These are phyloP conservation scores for Diaporthe batatas DNA, from an alignment of 2,329 filamentous ascomycete genomes.

Conservation along the genomic window DNA sequence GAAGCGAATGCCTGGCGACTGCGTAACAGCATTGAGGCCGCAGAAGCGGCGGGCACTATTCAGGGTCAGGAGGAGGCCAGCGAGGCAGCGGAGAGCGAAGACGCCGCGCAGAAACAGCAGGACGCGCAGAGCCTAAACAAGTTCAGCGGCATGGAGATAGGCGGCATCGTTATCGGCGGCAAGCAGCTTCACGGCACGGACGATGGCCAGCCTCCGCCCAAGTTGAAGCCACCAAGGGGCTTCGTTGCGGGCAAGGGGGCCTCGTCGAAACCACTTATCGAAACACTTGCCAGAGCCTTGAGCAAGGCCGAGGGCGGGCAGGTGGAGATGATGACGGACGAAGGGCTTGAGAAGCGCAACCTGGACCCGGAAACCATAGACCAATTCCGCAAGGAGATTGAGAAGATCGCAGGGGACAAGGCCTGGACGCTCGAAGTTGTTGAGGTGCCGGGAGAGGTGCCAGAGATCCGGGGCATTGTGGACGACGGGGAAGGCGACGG, in stretches of 20 bases:
- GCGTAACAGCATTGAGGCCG: constrained; percentile 55
- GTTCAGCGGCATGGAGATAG: constrained; percentile 57
- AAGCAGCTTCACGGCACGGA: constrained; percentile 62
- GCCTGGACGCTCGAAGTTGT: constrained; percentile 87
- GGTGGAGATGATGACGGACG: constrained; percentile 71
- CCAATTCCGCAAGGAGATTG: constrained; percentile 75
- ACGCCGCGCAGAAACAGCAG: constrained; percentile 21
- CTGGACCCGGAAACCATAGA: constrained; percentile 77
- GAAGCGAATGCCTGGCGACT: constrained; percentile 57
- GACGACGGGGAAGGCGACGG: constrained; percentile 66
- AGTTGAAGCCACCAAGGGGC: constrained; percentile 60
- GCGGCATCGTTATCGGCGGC: constrained; percentile 67
- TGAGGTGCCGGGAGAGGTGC: constrained; percentile 70
- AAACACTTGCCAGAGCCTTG: constrained; percentile 61
- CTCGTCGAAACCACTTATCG: constrained; percentile 50
- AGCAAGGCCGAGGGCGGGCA: constrained; percentile 71
- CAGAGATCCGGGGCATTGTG: constrained; percentile 79
- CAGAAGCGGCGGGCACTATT: constrained; percentile 49
- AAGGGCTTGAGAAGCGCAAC: constrained; percentile 77
- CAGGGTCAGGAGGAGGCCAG: constrained; percentile 43
- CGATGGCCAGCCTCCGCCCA: constrained; percentile 61
- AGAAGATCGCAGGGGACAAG: constrained; percentile 76
- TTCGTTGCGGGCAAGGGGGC: constrained; percentile 50
- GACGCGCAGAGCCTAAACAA: constrained; percentile 41
- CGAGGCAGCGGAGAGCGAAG: constrained; percentile 36